A percentile compares a stretch with the other conserved stretches of the same genome.
phyloP scores from a whole-genome alignment of 805 yeast genomes.

The Hyphopichia homilentoma region DNA sequence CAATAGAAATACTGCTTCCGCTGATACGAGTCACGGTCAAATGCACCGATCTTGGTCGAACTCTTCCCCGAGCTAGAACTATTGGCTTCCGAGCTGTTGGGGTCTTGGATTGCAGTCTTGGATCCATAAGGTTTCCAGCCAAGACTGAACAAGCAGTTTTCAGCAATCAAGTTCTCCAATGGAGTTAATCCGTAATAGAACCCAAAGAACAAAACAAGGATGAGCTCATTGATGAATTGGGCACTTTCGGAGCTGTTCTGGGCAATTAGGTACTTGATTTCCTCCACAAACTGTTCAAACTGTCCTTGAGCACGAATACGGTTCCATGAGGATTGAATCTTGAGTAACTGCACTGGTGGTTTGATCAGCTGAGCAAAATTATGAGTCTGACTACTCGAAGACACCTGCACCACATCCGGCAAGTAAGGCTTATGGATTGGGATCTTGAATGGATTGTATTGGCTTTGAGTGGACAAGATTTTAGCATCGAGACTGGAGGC shows the following conservation, averaged over 20 bases:
- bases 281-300: slow-evolving; percentile 30
- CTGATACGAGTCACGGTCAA: slow-evolving; percentile 1
- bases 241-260: slow-evolving; percentile 19
- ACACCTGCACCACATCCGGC: slow-evolving; percentile 20
- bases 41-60: neutral
- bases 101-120: slow-evolving; percentile 7
- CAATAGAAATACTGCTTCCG: slow-evolving; percentile 12
- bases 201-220: slow-evolving; percentile 40
- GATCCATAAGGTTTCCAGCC: slow-evolving; percentile 41
- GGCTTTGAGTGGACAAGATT: slow-evolving; percentile 18
- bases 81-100: slow-evolving; percentile 6
- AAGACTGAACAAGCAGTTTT: slow-evolving; percentile 31
- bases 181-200: slow-evolving; percentile 41
- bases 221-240: slow-evolving; percentile 28
- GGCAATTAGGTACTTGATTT: slow-evolving; percentile 20
- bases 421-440: slow-evolving; percentile 33
- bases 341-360: slow-evolving; percentile 32
- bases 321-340: slow-evolving; percentile 40
- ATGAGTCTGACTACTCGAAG: neutral
- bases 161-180: slow-evolving; percentile 40
- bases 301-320: slow-evolving; percentile 30
- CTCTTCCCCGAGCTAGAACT: neutral
- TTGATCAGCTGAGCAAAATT: slow-evolving; percentile 10
- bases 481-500: slow-evolving; percentile 14
- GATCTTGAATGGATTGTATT: slow-evolving; percentile 21